Conservation (phyloP, 176 grass and related monocot genomes). For the Oryza meyeriana region DNA sequence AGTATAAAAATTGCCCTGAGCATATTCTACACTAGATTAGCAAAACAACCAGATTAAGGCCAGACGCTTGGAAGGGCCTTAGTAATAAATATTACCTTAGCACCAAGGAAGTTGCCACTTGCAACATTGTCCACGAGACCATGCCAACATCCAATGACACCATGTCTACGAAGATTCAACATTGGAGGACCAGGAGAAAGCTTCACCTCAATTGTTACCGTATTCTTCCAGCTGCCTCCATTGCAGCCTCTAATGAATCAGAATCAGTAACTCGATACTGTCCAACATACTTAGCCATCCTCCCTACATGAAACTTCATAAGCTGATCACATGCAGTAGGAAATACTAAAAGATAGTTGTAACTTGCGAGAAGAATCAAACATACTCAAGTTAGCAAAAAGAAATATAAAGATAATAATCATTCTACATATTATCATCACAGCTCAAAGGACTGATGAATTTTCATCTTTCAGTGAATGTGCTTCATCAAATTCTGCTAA, state of each 20-base stretch:
- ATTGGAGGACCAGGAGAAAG: conserved; percentile 98
- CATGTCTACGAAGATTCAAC: conserved; percentile 84
- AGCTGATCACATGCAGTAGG: neutral
- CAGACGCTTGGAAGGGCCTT: neutral
- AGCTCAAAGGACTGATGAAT: neutral
- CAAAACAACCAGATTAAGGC: neutral
- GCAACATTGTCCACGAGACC: conserved; percentile 79
- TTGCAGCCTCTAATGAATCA: conserved; percentile 73
- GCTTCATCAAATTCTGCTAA: neutral
- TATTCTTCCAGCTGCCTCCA: conserved; percentile 94
- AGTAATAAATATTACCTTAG: conserved; percentile 61
- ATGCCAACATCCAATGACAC: conserved; percentile 66
- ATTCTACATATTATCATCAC: neutral
- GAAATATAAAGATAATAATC: neutral
- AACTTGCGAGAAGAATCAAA: conserved; percentile 9
- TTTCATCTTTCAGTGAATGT: conserved; percentile 1
- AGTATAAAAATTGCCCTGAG: neutral
- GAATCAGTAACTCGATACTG: conserved; percentile 81
- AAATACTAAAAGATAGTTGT: neutral
- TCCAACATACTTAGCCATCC: conserved; percentile 62
- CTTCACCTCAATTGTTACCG: conserved; percentile 72
- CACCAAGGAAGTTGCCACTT: conserved; percentile 95
- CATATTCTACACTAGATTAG: neutral
- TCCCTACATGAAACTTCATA: conserved; percentile 55
- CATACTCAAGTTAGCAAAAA: conserved; percentile 22